Evolutionary conservation across 2,329 filamentous ascomycete genomes (phyloP).

Genomic region (Aspergillus novofumigatus): DNA sequence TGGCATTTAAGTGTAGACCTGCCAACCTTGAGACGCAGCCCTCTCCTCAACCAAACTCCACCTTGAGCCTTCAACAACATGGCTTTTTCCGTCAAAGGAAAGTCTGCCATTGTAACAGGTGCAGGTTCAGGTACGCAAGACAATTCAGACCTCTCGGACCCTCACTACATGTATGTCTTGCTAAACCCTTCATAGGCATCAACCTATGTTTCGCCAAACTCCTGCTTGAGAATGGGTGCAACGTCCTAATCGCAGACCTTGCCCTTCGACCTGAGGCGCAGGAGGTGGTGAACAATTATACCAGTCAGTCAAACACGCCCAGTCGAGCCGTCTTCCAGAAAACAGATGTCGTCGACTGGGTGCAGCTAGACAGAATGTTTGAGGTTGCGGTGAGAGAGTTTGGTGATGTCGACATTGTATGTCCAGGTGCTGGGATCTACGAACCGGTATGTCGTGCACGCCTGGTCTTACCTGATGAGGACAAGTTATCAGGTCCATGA

Average conservation of each 20-base stretch:
- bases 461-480: background rate
- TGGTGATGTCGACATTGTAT: conserved; percentile 45
- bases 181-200: conserved; percentile 34
- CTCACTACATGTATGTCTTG: background rate
- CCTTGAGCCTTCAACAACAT: conserved; percentile 18
- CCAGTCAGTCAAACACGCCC: conserved; percentile 16
- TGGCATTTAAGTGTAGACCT: background rate
- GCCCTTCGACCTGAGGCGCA: conserved; percentile 44
- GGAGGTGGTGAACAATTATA: conserved; percentile 37
- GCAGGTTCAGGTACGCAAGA: conserved; percentile 47
- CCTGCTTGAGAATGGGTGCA: conserved; percentile 43
- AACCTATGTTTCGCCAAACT: conserved; percentile 43
- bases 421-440: conserved; percentile 45
- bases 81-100: conserved; percentile 41
- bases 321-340: conserved; percentile 40
- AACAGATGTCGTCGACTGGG: conserved; percentile 50
- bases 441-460: conserved; percentile 35
- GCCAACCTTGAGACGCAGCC: background rate
- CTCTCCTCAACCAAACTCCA: background rate
- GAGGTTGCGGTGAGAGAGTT: conserved; percentile 46
- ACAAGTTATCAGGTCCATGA: too few species aligned
- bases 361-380: conserved; percentile 48
- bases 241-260: conserved; percentile 45
- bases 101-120: conserved; percentile 52
- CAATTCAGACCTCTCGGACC: background rate